Base-by-base conservation (phyloP, 176 grass and related monocot species). In the Triticum timopheevii region DNA sequence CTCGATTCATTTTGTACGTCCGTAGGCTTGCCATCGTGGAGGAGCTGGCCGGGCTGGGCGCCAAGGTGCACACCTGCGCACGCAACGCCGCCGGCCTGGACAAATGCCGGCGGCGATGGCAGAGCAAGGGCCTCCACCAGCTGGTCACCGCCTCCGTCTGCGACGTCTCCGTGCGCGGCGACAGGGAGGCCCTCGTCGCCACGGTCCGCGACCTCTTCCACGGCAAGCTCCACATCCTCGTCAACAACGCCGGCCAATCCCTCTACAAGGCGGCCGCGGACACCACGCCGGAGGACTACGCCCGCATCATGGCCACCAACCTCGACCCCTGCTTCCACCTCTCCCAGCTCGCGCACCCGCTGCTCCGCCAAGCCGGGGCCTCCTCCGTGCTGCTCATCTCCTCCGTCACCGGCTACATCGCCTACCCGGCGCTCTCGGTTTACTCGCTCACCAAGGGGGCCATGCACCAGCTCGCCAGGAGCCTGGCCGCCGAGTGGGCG, bases 301-400 rank as follows among this genome's bases (percentile, higher is more conserved):
- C 72, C 1, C 54, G 19, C 10, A 17, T 83, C 6, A 88, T 89
- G 90, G 86, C 68, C 45, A 83, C 83, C 44, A 92, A 89, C 73
- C 50, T 92, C 2, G 90, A 89, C 25, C 66, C 90, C 3, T 77
- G 65, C 47, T 92, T 86, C 74, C 87, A 92, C 84, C 83, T 89
- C 45, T 68, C 73, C 54, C 80, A 78, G 58, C 87, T 92, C 23
- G 86, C 86, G 40, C 83, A 89, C 73, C 87, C 90, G 31, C 90
- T 92, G 42, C 83, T 92, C 52, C 62, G 38, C 0, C 4, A 34
- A 1, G 79, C 79, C 2, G n/a, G 65, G 38, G 74, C 35, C n/a
- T 65, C 65, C 73, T 69, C 8, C 33, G 80, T 92, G 20, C 79
- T 89, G 10, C 30, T 79, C 86, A 86, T 85, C 61, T 92, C 87